These are phyloP conservation scores for Zygnema circumcarinatum DNA, from an alignment of 139 green algal genomes.

Conservation along the genomic window DNA sequence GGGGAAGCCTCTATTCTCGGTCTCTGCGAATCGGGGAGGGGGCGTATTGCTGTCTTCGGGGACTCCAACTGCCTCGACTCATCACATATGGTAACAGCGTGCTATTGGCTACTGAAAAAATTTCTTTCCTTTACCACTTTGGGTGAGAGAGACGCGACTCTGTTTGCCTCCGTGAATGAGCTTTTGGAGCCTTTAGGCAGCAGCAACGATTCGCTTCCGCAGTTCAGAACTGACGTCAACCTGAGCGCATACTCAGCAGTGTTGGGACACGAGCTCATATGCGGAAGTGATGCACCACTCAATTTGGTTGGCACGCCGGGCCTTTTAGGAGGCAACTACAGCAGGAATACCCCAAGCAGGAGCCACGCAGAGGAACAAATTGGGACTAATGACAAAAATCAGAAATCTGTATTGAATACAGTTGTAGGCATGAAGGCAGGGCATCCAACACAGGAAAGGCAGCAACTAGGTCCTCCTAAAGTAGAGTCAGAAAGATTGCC, in stretches of 20 bases:
- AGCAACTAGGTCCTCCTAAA: neutral
- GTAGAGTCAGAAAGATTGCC: neutral
- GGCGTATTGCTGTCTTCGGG: slow-evolving; percentile 77
- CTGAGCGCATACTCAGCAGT: slow-evolving; percentile 55
- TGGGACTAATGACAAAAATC: neutral
- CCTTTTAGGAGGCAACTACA: neutral
- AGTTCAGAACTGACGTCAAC: slow-evolving; percentile 40
- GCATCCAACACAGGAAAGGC: neutral
- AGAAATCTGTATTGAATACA: neutral
- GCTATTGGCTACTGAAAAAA: slow-evolving; percentile 57
- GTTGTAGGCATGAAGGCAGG: neutral
- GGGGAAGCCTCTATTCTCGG: slow-evolving; percentile 24
- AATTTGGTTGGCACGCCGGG: neutral
- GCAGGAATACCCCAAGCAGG: neutral
- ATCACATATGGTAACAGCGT: slow-evolving; percentile 49
- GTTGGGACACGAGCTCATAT: slow-evolving; percentile 31
- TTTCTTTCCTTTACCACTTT: slow-evolving; percentile 30
- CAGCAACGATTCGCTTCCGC: slow-evolving; percentile 13
- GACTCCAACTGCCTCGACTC: slow-evolving; percentile 96
- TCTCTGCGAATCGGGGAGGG: slow-evolving; percentile 63
- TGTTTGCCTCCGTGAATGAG: slow-evolving; percentile 32
- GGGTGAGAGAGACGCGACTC: neutral
- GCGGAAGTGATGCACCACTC: slow-evolving; percentile 2
- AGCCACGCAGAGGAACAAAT: neutral
- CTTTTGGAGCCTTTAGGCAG: slow-evolving; percentile 23